phyloP scores from a whole-genome alignment of 495 filamentous ascomycete genomes.

The Pseudevernia furfuracea region DNA sequence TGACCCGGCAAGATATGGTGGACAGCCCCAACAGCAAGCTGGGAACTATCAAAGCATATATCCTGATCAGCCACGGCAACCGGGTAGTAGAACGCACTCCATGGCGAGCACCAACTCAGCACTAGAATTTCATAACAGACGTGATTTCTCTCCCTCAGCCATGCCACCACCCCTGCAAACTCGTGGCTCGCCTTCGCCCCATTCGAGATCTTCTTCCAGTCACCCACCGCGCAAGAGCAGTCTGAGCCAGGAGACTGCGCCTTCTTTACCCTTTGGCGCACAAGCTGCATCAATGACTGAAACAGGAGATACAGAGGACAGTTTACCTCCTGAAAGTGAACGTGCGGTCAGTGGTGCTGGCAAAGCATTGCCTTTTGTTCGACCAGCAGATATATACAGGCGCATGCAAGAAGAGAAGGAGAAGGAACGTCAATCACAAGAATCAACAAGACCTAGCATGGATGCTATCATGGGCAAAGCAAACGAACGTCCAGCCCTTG shows the following conservation, averaged over 20 bases:
- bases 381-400: slow-evolving; percentile 73
- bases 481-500: slow-evolving; percentile 18
- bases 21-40: neutral
- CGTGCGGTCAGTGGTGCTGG: slow-evolving; percentile 22
- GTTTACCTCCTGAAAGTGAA: slow-evolving; percentile 3
- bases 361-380: slow-evolving; percentile 56
- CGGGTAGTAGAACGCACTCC: slow-evolving; percentile 25
- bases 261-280: slow-evolving; percentile 23
- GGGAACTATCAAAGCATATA: slow-evolving; percentile 7
- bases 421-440: slow-evolving; percentile 46
- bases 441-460: slow-evolving; percentile 41
- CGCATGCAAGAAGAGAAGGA: slow-evolving; percentile 61
- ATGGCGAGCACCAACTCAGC: slow-evolving; percentile 25
- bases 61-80: slow-evolving; percentile 17
- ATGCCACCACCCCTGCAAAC: slow-evolving; percentile 33
- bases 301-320: slow-evolving; percentile 13
- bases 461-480: slow-evolving; percentile 30
- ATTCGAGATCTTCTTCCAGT: slow-evolving; percentile 23
- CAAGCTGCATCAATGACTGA: slow-evolving; percentile 27
- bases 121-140: slow-evolving; percentile 30
- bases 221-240: slow-evolving; percentile 58
- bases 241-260: slow-evolving; percentile 39
- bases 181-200: slow-evolving; percentile 25
- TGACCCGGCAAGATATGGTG: neutral
- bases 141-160: slow-evolving; percentile 37